These are phyloP conservation scores for Colletotrichum eleusines DNA, from an alignment of 2,329 filamentous ascomycete genomes.

Conservation along the genomic window DNA sequence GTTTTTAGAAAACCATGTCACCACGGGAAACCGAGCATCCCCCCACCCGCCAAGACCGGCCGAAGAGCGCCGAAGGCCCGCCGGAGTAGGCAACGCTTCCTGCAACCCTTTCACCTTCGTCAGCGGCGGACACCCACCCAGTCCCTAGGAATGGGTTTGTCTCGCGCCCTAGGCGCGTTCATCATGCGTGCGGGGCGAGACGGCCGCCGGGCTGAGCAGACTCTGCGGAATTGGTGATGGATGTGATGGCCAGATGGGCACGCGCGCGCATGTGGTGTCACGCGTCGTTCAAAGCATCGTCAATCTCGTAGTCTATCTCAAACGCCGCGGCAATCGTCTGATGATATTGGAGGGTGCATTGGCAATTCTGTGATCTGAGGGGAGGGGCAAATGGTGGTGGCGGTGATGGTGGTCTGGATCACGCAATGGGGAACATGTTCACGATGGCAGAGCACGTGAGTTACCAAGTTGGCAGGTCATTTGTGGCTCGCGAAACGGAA, in stretches of 20 bases:
- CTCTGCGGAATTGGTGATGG: conserved; percentile 15
- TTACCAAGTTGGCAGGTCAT: neutral
- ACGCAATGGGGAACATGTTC: neutral
- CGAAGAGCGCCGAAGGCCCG: neutral
- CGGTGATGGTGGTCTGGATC: neutral
- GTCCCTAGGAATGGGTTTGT: no score
- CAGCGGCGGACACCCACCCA: no score
- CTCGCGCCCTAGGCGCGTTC: neutral
- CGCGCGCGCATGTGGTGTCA: neutral
- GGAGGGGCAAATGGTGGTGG: neutral
- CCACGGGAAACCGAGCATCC: neutral
- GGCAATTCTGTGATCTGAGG: conserved; percentile 3
- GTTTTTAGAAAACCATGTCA: neutral
- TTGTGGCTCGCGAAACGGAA: neutral
- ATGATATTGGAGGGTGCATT: neutral
- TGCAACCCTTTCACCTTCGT: neutral
- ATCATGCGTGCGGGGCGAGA: conserved; percentile 17
- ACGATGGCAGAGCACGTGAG: neutral
- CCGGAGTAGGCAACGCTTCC: conserved; percentile 27
- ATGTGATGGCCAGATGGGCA: neutral
- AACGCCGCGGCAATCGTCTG: conserved; percentile 11
- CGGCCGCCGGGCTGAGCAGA: neutral
- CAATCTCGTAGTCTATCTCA: conserved; percentile 21
- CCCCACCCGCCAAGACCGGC: neutral
- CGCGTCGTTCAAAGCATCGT: neutral